phyloP scores from a whole-genome alignment of 2,329 filamentous ascomycete genomes.

The Aureobasidium sp. region DNA sequence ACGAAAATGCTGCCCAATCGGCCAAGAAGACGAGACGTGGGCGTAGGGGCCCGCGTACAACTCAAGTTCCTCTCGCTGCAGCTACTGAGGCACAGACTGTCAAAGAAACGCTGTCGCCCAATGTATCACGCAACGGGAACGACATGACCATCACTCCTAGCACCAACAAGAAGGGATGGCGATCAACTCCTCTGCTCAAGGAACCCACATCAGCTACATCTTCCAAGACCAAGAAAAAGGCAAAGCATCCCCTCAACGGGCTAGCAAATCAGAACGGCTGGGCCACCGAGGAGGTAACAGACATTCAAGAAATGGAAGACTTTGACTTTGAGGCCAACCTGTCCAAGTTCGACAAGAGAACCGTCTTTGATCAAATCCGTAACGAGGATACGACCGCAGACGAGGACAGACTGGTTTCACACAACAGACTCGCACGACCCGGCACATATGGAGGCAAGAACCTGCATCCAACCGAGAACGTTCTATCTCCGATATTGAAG shows the following conservation, averaged over 20 bases:
- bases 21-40: slow-evolving; percentile 54
- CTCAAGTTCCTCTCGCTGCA: slow-evolving; percentile 24
- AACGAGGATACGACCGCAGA: slow-evolving; percentile 92
- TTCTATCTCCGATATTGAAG: slow-evolving; percentile 67
- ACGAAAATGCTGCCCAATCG: slow-evolving; percentile 25
- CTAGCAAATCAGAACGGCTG: slow-evolving; percentile 78
- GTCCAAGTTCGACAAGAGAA: slow-evolving; percentile 94
- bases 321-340: slow-evolving; percentile 94
- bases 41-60: slow-evolving; percentile 21
- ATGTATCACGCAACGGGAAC: slow-evolving; percentile 40
- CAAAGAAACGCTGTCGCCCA: slow-evolving; percentile 18
- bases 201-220: slow-evolving; percentile 45
- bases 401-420: slow-evolving; percentile 87
- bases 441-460: slow-evolving; percentile 80
- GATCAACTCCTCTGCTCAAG: slow-evolving; percentile 73
- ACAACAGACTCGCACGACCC: slow-evolving; percentile 72
- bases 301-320: slow-evolving; percentile 92
- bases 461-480: slow-evolving; percentile 91
- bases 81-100: slow-evolving; percentile 31
- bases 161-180: slow-evolving; percentile 67
- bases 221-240: slow-evolving; percentile 42
- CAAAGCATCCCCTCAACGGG: slow-evolving; percentile 52
- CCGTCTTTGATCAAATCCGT: slow-evolving; percentile 91
- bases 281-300: slow-evolving; percentile 96
- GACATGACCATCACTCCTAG: slow-evolving; percentile 38